phyloP scores from a whole-genome alignment of 1,139 yeast genomes.

The Petasospora fabianii region DNA sequence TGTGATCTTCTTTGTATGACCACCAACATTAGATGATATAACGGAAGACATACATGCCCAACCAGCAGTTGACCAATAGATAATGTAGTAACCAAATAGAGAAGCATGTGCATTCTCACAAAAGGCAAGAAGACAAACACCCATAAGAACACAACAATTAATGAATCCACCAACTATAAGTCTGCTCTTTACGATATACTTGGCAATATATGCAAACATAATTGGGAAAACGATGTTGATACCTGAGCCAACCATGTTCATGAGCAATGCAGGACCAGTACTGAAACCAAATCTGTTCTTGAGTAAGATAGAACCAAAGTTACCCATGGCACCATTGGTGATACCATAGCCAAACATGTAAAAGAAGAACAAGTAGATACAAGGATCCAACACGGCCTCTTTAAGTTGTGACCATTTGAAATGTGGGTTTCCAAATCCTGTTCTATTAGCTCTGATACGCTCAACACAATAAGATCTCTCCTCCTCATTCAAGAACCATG shows the following conservation, averaged over 20 bases:
- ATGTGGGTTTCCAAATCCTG: conserved; percentile 54
- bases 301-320: conserved; percentile 39
- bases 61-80: conserved; percentile 20
- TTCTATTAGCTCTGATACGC: conserved; percentile 44
- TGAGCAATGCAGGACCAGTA: conserved; percentile 34
- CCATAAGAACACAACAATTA: conserved; percentile 28
- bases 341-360: conserved; percentile 41
- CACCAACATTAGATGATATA: conserved; percentile 41
- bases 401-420: conserved; percentile 47
- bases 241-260: conserved; percentile 38
- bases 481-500: conserved; percentile 46
- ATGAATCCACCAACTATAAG: conserved; percentile 8
- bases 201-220: conserved; percentile 24
- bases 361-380: conserved; percentile 45
- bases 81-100: conserved; percentile 42
- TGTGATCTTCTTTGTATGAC: conserved; percentile 55
- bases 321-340: conserved; percentile 51
- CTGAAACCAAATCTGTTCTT: conserved; percentile 34
- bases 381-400: conserved; percentile 40
- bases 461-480: conserved; percentile 52
- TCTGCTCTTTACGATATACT: conserved; percentile 19
- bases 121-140: conserved; percentile 45
- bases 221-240: conserved; percentile 29
- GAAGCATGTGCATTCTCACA: conserved; percentile 31
- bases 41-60: conserved; percentile 28